Conservation (phyloP, 2,329 filamentous ascomycete genomes). For the Colletotrichum camelliae region DNA sequence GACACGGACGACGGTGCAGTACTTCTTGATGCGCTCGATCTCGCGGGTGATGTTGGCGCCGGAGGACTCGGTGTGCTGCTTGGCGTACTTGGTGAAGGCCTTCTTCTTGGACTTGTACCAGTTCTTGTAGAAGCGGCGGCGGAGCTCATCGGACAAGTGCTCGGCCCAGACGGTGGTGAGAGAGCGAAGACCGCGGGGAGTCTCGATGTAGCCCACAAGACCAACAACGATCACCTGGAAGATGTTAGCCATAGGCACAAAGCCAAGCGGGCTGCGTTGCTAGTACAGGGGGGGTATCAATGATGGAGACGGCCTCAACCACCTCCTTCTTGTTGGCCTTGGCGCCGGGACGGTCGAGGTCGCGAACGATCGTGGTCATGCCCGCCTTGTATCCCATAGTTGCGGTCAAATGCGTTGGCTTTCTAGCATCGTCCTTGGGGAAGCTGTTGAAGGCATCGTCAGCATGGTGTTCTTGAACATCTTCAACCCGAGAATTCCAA, state of each 20-base stretch:
- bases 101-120: constrained; percentile 99
- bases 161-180: constrained; percentile 99
- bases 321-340: constrained; percentile 99
- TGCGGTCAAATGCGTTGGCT: constrained; percentile 98
- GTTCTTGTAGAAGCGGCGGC: constrained; percentile 99
- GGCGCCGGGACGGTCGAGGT: constrained; percentile 97
- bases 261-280: constrained; percentile 83
- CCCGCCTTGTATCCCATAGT: constrained; percentile 99
- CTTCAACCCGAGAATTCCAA: too few species aligned
- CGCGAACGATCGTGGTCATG: constrained; percentile 99
- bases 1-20: constrained; percentile 99
- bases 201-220: constrained; percentile 99
- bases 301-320: constrained; percentile 85
- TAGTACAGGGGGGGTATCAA: constrained; percentile 96
- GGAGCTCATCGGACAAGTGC: constrained; percentile 97
- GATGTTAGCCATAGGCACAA: constrained; percentile 76
- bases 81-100: constrained; percentile 99
- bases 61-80: constrained; percentile 97
- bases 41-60: constrained; percentile 93
- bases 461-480: too few species aligned
- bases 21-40: constrained; percentile 99
- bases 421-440: constrained; percentile 96
- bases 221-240: constrained; percentile 98
- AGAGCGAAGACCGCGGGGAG: constrained; percentile 97
- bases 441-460: constrained; percentile 64